Base-by-base conservation (phyloP, 1,284 basidiomycete genomes). In the Sporisorium sorghi region DNA sequence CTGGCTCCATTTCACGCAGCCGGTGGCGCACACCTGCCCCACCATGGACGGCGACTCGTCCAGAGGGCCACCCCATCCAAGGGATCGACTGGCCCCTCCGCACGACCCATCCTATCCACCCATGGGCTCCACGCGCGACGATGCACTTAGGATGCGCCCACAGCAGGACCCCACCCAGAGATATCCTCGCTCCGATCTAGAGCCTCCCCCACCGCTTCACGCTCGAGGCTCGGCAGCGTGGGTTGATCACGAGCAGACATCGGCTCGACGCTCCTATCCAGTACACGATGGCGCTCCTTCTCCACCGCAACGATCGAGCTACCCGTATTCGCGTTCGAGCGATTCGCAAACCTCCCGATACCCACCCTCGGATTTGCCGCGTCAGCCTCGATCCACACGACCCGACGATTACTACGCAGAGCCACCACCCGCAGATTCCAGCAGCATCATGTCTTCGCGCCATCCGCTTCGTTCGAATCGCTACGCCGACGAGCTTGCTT, bases 21-120 rank as follows among this genome's bases (percentile, higher is more conserved):
- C 24, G 28, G 26, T 19, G 19, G 26, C 19, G 28, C 28, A 5
- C 19, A 23, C 12, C 32, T 47, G 2, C 43, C 32, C 55, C 11
- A 51, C 7, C 19, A 70, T 70, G 67, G 67, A 70, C 43, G 67
- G 60, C 21, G 53, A 70, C n/a, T 32, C 67, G 19, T 60, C 57
- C 48, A 50, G 61, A 42, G 60, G 57, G 17, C 58, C 37, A 43
- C 51, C 42, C 10, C 52, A 26, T 12, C 48, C 51, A 1, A 54
- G 57, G 28, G 67, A 69, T 23, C 35, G 60, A 15, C 43, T 43
- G 5, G 48, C 67, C 7, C 43, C 48, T 40, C 17, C 57, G 43
- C 53, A 57, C 17, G 61, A 59, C 2, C 28, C 60, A 26, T 39
- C 57, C 26, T 64, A 64, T 42, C 39, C 43, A 23, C 14, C 23